Conservation (phyloP, 2,329 filamentous ascomycete species). For the Monilinia fructigena region DNA sequence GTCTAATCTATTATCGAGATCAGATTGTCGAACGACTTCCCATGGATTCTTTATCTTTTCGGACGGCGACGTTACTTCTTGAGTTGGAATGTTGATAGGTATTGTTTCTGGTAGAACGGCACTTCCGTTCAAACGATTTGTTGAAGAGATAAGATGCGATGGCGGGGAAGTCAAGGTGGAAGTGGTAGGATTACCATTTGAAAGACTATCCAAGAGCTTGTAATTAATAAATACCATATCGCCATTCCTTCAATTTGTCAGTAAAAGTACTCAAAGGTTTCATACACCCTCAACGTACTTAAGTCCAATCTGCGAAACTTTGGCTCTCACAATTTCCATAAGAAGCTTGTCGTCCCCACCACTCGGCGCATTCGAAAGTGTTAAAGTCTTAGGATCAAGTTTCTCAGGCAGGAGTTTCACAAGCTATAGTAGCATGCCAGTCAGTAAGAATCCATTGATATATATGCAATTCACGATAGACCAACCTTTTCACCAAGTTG, state of each 20-base stretch:
- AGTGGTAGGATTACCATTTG: slow-evolving; percentile 45
- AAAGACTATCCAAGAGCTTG: slow-evolving; percentile 54
- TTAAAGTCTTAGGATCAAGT: slow-evolving; percentile 59
- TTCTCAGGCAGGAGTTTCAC: slow-evolving; percentile 58
- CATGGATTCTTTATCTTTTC: slow-evolving; percentile 80
- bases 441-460: slow-evolving; percentile 25
- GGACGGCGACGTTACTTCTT: slow-evolving; percentile 52
- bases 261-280: background rate
- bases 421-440: slow-evolving; percentile 45
- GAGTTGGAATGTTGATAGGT: slow-evolving; percentile 56
- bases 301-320: slow-evolving; percentile 59
- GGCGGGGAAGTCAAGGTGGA: slow-evolving; percentile 35
- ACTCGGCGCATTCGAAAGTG: slow-evolving; percentile 60
- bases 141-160: slow-evolving; percentile 43
- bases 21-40: slow-evolving; percentile 87
- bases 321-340: slow-evolving; percentile 56
- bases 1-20: slow-evolving; percentile 83
- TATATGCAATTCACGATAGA: background rate
- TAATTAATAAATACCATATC: slow-evolving; percentile 89
- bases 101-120: slow-evolving; percentile 68
- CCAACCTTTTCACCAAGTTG: slow-evolving; percentile 55
- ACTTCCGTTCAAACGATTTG: slow-evolving; percentile 75
- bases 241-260: slow-evolving; percentile 63
- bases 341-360: slow-evolving; percentile 58
- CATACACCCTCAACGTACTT: slow-evolving; percentile 45